Base-by-base conservation (phyloP, 768 basidiomycete species). In the Auriculariales sp. region DNA sequence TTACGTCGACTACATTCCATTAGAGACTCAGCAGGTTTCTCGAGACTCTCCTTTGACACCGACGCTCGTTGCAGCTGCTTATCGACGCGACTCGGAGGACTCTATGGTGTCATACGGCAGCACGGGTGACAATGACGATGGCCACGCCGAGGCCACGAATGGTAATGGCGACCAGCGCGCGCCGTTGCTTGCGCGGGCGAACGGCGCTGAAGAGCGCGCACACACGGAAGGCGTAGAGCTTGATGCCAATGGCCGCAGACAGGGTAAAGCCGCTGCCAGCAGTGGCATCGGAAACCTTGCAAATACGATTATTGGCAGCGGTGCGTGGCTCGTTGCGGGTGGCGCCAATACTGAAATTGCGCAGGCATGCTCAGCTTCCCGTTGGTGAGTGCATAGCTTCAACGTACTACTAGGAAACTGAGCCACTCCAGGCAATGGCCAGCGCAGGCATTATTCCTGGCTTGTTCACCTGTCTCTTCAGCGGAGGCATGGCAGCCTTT, bases 281-380 rank as follows among this genome's bases (percentile, higher is more conserved):
- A 84, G 83, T 54, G 79, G 78, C 46, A 71, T 87, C 47, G 81
- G 84, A 55, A 91, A 91, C 59, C 67, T 95, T 35, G 69, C 79
- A 24, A 95, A 95, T 57, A 95, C 92, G 0, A 90, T 93, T 57
- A 83, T 95, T 56, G 91, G 91, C 12, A 93, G 85, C 49, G 89
- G 89, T 79, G 62, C 58, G 74, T 52, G 53, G 30, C 54, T 54
- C 22, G 28, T 49, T 22, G n/a, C 14, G 24, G n/a, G n/a, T 49
- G 48, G 6, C 59, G 57, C 22, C 31, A 28, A 50, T 32, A 39
- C 53, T n/a, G 29, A 7, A 36, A 33, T 42, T 10, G 24, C 54
- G 3, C 56, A 88, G 87, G 88, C 28, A 90, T 91, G 88, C 72
- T 91, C 25, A 88, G 86, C 5, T 90, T 90, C 57, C 87, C 87